Conservation (phyloP, 176 grass and related monocot genomes). For the Zizania latifolia region DNA sequence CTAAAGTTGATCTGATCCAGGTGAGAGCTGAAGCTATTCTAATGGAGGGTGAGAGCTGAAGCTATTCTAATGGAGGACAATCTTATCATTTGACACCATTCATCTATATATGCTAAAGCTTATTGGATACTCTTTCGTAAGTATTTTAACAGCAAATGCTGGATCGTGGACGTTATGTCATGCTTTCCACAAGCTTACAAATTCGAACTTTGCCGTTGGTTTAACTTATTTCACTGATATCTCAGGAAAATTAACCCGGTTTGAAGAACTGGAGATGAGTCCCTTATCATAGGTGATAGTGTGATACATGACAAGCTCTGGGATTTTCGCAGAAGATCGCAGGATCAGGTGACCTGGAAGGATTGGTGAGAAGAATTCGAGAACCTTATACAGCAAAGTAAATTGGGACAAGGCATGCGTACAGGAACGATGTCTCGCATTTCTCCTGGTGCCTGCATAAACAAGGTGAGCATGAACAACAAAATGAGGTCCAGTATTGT, state of each 20-base stretch:
- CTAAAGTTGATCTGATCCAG: slow-evolving; percentile 26
- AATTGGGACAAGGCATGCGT: background rate
- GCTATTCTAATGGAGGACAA: slow-evolving; percentile 37
- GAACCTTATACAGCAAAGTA: background rate
- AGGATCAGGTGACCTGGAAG: background rate
- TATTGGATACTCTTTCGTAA: background rate
- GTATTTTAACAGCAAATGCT: slow-evolving; percentile 3
- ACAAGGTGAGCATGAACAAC: background rate
- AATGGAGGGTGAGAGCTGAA: slow-evolving; percentile 32
- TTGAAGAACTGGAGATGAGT: background rate
- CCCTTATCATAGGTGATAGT: background rate
- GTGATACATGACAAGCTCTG: background rate
- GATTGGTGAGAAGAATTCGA: background rate
- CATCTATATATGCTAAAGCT: slow-evolving; percentile 26
- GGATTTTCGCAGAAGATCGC: background rate
- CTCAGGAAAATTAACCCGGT: background rate
- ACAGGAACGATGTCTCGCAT: background rate
- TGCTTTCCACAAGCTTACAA: background rate
- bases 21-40: slow-evolving; percentile 48
- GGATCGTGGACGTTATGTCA: background rate
- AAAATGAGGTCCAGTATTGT: background rate
- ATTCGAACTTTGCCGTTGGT: background rate
- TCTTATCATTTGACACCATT: slow-evolving; percentile 29
- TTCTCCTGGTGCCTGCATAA: background rate
- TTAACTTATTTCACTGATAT: background rate